These are phyloP conservation scores for Ogataea trehaloabstinens DNA, from an alignment of 805 yeast genomes.

Conservation along the genomic window DNA sequence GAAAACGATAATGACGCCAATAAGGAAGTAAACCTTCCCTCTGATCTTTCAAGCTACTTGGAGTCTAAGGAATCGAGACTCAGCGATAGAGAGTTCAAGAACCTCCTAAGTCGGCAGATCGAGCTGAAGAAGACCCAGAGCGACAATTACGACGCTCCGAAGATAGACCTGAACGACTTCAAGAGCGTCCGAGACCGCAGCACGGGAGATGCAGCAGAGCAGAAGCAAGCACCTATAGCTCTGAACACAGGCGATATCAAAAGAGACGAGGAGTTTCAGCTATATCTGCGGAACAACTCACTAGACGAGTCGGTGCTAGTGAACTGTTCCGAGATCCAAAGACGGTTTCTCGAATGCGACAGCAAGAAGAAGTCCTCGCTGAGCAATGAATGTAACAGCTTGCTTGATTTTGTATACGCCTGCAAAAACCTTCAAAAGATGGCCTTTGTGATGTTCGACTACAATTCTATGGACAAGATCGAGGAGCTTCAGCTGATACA, in stretches of 20 bases:
- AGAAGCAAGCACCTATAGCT: not conserved
- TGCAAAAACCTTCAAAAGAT: slow-evolving; percentile 32
- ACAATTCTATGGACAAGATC: slow-evolving; percentile 25
- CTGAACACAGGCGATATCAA: slow-evolving; percentile 15
- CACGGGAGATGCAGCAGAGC: not conserved
- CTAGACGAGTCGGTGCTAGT: slow-evolving; percentile 27
- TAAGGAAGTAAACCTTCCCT: slow-evolving; percentile 16
- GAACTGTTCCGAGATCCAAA: slow-evolving; percentile 35
- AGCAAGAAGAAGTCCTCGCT: slow-evolving; percentile 17
- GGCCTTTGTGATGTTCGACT: slow-evolving; percentile 33
- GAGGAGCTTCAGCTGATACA: slow-evolving; percentile 29
- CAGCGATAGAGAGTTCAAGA: slow-evolving; percentile 33
- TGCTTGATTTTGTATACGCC: slow-evolving; percentile 29
- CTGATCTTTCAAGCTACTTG: slow-evolving; percentile 26
- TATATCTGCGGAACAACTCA: slow-evolving; percentile 28
- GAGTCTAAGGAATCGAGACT: slow-evolving; percentile 24
- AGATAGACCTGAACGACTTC: not conserved
- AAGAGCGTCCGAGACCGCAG: not conserved
- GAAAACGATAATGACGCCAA: slow-evolving; percentile 4
- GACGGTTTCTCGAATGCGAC: slow-evolving; percentile 28
- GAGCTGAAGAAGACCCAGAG: not conserved
- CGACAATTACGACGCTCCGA: not conserved
- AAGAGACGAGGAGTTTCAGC: slow-evolving; percentile 20
- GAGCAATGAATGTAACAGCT: slow-evolving; percentile 23
- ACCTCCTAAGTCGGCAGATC: slow-evolving; percentile 15